Conservation (phyloP, 2,329 filamentous ascomycete species). For the Aspergillus eucalypticola region DNA sequence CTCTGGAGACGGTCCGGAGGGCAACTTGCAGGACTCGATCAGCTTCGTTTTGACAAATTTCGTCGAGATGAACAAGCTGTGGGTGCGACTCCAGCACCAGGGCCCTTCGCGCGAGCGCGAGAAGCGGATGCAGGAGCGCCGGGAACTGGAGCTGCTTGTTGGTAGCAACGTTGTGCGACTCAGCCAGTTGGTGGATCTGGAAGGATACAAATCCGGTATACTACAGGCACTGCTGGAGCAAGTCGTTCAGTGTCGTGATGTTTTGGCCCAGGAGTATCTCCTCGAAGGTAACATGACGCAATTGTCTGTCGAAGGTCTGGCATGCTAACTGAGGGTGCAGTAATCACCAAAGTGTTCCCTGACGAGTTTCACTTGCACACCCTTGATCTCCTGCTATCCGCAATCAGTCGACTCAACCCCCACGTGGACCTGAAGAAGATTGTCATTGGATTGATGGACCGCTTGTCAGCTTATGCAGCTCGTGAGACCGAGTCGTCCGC, state of each 20-base stretch:
- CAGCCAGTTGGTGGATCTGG: constrained; percentile 92
- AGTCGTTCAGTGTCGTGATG: constrained; percentile 95
- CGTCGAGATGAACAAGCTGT: constrained; percentile 99
- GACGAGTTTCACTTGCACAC: constrained; percentile 98
- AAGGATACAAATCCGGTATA: constrained; percentile 89
- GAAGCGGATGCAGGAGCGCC: constrained; percentile 87
- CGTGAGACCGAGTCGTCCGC: constrained; percentile 73
- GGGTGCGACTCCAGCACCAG: constrained; percentile 96
- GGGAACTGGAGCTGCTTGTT: constrained; percentile 91
- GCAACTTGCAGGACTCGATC: constrained; percentile 94
- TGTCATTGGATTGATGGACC: constrained; percentile 96
- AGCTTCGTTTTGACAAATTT: constrained; percentile 98
- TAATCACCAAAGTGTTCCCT: constrained; percentile 98
- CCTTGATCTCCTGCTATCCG: constrained; percentile 89
- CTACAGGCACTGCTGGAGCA: constrained; percentile 88
- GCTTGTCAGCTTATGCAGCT: constrained; percentile 90
- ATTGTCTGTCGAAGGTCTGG: neutral
- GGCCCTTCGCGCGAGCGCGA: constrained; percentile 94
- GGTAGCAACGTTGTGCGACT: constrained; percentile 94
- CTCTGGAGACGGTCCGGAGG: constrained; percentile 85
- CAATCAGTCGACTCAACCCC: constrained; percentile 88
- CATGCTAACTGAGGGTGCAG: constrained; percentile 46
- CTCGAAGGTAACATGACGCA: constrained; percentile 64
- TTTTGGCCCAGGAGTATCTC: constrained; percentile 94
- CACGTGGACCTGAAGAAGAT: constrained; percentile 98